Base-by-base conservation (phyloP, 116 monocot genomes). In the Phalaenopsis hybrid region DNA sequence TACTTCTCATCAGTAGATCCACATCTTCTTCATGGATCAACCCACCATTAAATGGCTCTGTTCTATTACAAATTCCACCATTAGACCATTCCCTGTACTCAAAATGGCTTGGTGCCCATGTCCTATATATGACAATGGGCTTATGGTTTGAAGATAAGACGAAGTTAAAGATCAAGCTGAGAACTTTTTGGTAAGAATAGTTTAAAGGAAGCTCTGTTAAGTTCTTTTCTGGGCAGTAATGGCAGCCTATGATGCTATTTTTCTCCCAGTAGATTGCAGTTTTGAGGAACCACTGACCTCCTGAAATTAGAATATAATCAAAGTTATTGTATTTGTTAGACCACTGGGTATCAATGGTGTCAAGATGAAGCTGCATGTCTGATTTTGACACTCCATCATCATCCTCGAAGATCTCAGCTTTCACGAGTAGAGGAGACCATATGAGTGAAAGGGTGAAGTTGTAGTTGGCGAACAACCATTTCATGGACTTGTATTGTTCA, bases 371-470 rank as follows among this genome's bases (percentile, higher is more conserved):
- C 41, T 82, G 78, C 83, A 94, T 96, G 85, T 92, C 89, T 11
- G 61, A 28, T 13, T 68, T 51, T 13, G 92, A 87, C 5, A 74
- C 10, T 25, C 61, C 85, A 61, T 79, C 84, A 20, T 81, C 79
- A 59, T 96, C 92, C 86, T 96, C 93, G 11, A 79, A 59, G 55
- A 55, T 55, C 15, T 55, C 55, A 0, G 89, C 89, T 13, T 84
- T 82, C 4, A 96, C 88, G 8, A 96, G 88, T 75, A 96, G 92
- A 20, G 96, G 96, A 0, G 94, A 96, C 96, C 96, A 96, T 83
- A 82, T 88, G 49, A 96, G 74, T 15, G 96, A 96, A 17, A 96
- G 84, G 2, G 92, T 89, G 23, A 87, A 88, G 82, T 96, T 91
- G 83, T 88, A 81, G 34, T 50, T 34, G 16, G 18, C 65, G 81